Evolutionary conservation across 1,139 yeast genomes (phyloP), one percentile per base, ranked within the genome.

Genomic region (Sugiyamaella japonica): DNA sequence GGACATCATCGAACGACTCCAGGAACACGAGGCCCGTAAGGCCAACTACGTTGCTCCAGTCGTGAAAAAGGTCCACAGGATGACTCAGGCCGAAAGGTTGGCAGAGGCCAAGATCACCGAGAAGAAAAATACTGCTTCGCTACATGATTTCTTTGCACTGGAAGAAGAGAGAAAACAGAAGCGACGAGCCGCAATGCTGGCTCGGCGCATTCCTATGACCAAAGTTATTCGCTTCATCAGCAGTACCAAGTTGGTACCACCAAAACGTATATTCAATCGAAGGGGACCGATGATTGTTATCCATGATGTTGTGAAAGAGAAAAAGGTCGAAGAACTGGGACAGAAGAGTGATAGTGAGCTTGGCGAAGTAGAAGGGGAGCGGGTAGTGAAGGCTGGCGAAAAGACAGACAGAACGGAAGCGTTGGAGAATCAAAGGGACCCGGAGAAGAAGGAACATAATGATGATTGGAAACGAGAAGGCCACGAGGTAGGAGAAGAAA

Each of bases 51-150:
- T 64, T 9, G 62, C 71, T 3, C 83, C 83, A 0, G 73, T 75
- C 10, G 56, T 68, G 9, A 66, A 69, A 52, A 50, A 63, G 46
- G 66, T 70, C 28, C 73, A 66, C 48, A 70, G 69, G 37, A 75
- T 87, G 67, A 90, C 99, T 0, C 96, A 93, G 64, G 96, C 86
- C 59, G 96, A 93, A 67, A 77, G 91, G 56, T 73, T 93, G 51
- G 85, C 80, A 10, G 95, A 90, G 66, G 98, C 99, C 0, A 76
- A 84, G 46, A 87, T 85, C 62, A 95, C 98, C 0, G 99, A 93
- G 69, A 78, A 80, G 66, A 79, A 80, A 50, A 93, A 95, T 68
- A 73, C 83, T 3, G 76, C 82, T 31, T 86, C 97, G 2, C 75
- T 93, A 60, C 83, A 87, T 58, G 77, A 79, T 64, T 91, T 88